Evolutionary conservation across 306 rosid species (phyloP), one percentile per base, ranked within the genome.

Genomic region (Begonia loranthoides): DNA sequence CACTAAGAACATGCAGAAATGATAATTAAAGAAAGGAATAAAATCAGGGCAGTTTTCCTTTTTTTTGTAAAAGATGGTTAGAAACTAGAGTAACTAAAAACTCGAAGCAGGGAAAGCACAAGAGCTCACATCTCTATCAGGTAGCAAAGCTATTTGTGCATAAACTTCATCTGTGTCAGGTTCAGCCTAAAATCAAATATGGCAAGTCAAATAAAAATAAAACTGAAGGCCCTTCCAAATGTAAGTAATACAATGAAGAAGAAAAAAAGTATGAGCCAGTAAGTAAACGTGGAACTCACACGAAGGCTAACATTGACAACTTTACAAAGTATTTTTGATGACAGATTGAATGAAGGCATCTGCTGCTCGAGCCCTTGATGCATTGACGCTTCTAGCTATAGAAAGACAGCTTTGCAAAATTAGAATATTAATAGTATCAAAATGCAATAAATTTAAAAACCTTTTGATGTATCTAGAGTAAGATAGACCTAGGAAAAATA

Each of bases 311-410:
- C 75, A 71, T 89, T 77, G 68, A 82, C 94, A 69, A 89, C 94
- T 85, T 79, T 77, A 64, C 95, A 89, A 57, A 85, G 75, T 66
- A 85, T 89, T 72, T 89, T 89, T 58, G 90, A 74, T 38, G 94
- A 90, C 15, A 89, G 81, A 65, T 89, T 70, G 62, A 89, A 89
- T 66, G 87, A 89, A 66, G 97, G 97, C 94, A 89, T 89, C 64
- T 79, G 89, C 69, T 82, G 95, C 76, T 89, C 95, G n/a, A 55
- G 71, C 57, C 80, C 93, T 64, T 89, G 97, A 74, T 89, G 89
- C 95, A 89, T 82, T 41, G 97, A 89, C 47, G 97, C 97, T 75
- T 89, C 97, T 1, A 89, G 94, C 97, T 89, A 54, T 19, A 65
- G 52, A 52, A 46, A 55, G 36, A 28, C 9, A 7, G 36, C 9